These are phyloP conservation scores for Chytriomyces hyalinus DNA, from an alignment of 192 early-diverging fungal genomes.

Conservation along the genomic window DNA sequence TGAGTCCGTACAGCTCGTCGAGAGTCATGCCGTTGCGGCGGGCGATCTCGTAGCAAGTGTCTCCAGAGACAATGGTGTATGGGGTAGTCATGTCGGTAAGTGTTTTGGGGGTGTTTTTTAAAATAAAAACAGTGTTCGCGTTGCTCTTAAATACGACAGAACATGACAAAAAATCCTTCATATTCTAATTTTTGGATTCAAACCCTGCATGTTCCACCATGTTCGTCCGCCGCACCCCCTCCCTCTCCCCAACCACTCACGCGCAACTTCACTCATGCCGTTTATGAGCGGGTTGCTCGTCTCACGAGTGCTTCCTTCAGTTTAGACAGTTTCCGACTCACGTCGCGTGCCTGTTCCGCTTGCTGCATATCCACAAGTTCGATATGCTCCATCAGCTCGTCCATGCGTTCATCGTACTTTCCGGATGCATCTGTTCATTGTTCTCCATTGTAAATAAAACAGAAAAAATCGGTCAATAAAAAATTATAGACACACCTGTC, in stretches of 20 bases:
- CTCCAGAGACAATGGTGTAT: slow-evolving; percentile 16
- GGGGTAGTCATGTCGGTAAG: background rate
- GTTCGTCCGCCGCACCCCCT: too few relatives aligned
- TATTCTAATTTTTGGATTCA: too few relatives aligned
- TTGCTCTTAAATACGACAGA: too few relatives aligned
- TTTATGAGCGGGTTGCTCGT: too few relatives aligned
- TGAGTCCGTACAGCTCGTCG: slow-evolving; percentile 1
- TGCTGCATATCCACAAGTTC: background rate
- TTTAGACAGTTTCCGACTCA: background rate
- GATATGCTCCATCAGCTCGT: background rate
- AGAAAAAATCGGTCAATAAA: background rate
- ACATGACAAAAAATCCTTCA: too few relatives aligned
- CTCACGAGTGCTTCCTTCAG: background rate
- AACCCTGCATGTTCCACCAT: too few relatives aligned
- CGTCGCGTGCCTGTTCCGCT: slow-evolving; percentile 4
- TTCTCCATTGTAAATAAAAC: background rate
- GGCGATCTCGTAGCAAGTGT: slow-evolving; percentile 21
- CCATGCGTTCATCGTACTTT: background rate
- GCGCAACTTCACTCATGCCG: too few relatives aligned
- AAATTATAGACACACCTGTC: background rate
- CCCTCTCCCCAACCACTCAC: too few relatives aligned
- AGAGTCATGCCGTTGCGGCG: slow-evolving; percentile 4
- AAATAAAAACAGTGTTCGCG: too few relatives aligned
- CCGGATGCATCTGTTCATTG: background rate
- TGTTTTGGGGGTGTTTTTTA: too few relatives aligned